Percentiles rank a stretch among this genome's conserved stretches.
Conservation (phyloP, 208 protist species). For the Leishmania tropica region DNA sequence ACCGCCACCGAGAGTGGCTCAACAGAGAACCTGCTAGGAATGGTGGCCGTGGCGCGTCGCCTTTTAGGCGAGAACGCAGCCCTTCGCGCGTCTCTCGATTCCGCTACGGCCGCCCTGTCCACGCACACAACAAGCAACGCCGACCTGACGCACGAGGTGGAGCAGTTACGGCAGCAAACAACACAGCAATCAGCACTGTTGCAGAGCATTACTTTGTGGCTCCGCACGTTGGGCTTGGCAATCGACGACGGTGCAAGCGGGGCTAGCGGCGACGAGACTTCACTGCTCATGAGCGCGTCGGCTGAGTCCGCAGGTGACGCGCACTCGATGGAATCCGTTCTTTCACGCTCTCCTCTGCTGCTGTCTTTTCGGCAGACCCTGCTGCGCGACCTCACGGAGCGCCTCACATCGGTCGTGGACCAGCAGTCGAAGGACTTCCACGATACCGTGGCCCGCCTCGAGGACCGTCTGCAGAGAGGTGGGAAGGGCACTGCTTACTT, state of each 20-base stretch:
- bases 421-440: constrained; percentile 62
- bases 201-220: constrained; percentile 20
- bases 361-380: constrained; percentile 73
- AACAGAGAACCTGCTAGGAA: constrained; percentile 32
- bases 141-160: constrained; percentile 24
- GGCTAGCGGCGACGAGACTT: not conserved
- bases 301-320: constrained; percentile 5
- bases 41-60: constrained; percentile 30
- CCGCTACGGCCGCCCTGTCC: constrained; percentile 12
- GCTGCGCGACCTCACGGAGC: constrained; percentile 68
- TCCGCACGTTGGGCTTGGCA: constrained; percentile 17
- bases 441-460: constrained; percentile 39
- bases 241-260: not conserved
- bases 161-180: constrained; percentile 21
- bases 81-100: constrained; percentile 22
- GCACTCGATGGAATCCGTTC: constrained; percentile 34
- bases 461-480: constrained; percentile 31
- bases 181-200: constrained; percentile 17
- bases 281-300: not conserved
- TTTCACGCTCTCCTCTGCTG: constrained; percentile 68
- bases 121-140: constrained; percentile 11
- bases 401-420: constrained; percentile 47
- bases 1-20: not conserved
- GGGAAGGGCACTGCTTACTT: constrained; percentile 8
- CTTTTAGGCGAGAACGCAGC: constrained; percentile 36